Percentiles rank a stretch among this genome's conserved stretches.
These are phyloP conservation scores for Saitozyma podzolica DNA, from an alignment of 768 basidiomycete species.

Conservation along the genomic window DNA sequence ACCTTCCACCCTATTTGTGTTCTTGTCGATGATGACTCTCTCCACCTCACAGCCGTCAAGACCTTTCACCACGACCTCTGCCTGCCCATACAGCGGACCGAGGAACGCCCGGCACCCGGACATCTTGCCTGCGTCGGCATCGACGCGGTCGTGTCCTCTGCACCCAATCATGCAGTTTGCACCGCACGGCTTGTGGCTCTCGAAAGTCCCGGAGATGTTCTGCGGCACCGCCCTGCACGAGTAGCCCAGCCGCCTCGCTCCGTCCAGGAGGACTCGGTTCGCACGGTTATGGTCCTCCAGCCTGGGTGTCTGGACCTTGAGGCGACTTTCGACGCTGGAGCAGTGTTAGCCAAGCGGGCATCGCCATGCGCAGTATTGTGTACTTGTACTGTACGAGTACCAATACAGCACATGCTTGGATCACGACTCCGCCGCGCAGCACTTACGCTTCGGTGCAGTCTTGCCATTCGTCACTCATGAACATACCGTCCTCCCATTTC, in stretches of 20 bases:
- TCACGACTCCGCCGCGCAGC: too few species aligned
- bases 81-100: not conserved
- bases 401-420: too few species aligned
- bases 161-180: conserved; percentile 14
- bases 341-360: not conserved
- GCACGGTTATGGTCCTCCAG: conserved; percentile 10
- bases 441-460: conserved; percentile 12
- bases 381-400: too few species aligned
- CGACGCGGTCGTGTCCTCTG: conserved; percentile 6
- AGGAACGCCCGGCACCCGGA: conserved; percentile 14
- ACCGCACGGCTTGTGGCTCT: conserved; percentile 5
- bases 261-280: conserved; percentile 4
- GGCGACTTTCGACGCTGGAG: not conserved
- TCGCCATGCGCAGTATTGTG: too few species aligned
- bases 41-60: conserved; percentile 13
- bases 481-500: conserved; percentile 7
- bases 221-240: conserved; percentile 10
- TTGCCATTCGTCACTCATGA: conserved; percentile 11
- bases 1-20: conserved; percentile 1
- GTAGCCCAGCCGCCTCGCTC: conserved; percentile 2
- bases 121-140: conserved; percentile 10
- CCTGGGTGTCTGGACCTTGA: not conserved
- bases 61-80: conserved; percentile 3
- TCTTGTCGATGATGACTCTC: conserved; percentile 5
- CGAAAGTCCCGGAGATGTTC: conserved; percentile 11